Evolutionary conservation across 1,284 basidiomycete species (phyloP).

Genomic region (Tilletia indica): DNA sequence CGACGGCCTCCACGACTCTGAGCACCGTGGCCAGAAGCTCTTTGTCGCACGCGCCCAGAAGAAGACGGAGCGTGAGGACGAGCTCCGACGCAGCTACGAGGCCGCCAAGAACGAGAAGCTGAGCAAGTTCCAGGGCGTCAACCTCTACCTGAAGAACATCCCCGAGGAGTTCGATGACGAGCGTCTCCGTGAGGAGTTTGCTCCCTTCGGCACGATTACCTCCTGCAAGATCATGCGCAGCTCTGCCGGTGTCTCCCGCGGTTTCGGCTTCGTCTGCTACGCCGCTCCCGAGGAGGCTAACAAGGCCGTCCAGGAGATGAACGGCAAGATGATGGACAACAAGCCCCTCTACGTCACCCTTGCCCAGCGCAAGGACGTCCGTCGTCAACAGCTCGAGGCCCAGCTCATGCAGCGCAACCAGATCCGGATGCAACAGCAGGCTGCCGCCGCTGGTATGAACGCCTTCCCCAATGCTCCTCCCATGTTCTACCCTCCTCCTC

Average conservation of each 20-base stretch:
- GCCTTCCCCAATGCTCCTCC: slow-evolving; percentile 51
- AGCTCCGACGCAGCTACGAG: slow-evolving; percentile 89
- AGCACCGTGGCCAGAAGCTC: slow-evolving; percentile 82
- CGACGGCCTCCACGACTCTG: slow-evolving; percentile 83
- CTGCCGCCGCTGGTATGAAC: slow-evolving; percentile 47
- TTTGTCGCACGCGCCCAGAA: slow-evolving; percentile 98
- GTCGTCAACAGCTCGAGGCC: slow-evolving; percentile 96
- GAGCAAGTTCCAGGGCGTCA: slow-evolving; percentile 97
- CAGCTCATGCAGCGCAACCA: slow-evolving; percentile 63
- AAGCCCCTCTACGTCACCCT: slow-evolving; percentile 99
- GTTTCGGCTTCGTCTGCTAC: slow-evolving; percentile 99
- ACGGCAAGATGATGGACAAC: slow-evolving; percentile 99
- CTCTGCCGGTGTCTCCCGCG: slow-evolving; percentile 76
- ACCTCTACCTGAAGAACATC: slow-evolving; percentile 97
- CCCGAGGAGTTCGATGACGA: slow-evolving; percentile 56
- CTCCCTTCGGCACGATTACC: slow-evolving; percentile 94
- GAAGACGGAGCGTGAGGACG: slow-evolving; percentile 97
- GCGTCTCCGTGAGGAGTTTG: slow-evolving; percentile 68
- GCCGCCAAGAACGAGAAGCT: slow-evolving; percentile 93
- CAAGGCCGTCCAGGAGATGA: slow-evolving; percentile 99
- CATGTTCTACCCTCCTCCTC: slow-evolving; percentile 55
- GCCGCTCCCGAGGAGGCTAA: slow-evolving; percentile 97
- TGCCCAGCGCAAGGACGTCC: slow-evolving; percentile 96
- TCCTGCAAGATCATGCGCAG: slow-evolving; percentile 98
- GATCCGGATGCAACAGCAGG: slow-evolving; percentile 55